Base-by-base conservation (phyloP, 441 rosid species). In the Manihot esculenta region DNA sequence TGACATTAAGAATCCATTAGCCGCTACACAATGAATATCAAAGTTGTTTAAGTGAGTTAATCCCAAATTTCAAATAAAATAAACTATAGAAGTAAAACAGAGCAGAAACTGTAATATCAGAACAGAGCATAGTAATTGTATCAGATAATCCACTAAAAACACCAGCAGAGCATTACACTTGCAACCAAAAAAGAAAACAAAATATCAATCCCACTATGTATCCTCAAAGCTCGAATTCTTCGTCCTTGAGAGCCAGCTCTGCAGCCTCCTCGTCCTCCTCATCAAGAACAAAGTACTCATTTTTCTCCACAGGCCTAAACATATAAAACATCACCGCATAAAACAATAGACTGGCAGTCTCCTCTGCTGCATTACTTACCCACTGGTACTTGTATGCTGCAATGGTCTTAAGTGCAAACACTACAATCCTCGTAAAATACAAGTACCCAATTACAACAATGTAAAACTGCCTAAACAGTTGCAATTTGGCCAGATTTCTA, bases 251-350 rank as follows among this genome's bases (percentile, higher is more conserved):
- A 6, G 98, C 95, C 77, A 85, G 49, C 72, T 92, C 98, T 8
- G 99, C 93, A 74, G 92, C 95, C 78, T 91, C 97, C 79, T 95
- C 98, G 69, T 91, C 97, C 73, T 95, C 97, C 62, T 93, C 99
- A 60, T 89, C 96, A 60, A 95, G 84, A 74, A 78, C 85, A 80
- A 87, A 84, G 76, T 91, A 95, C 76, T 95, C 96, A 60, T 93
- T 95, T 83, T 75, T 93, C 87, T 88, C 98, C 72, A 80, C 84
- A 0, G 98, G 99, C 91, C 96, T 87, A 75, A 95, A 95, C 99
- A 93, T 91, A 68, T 88, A 84, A 76, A 95, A 91, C 84, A 93
- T 95, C 56, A 93, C 86, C 14, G 74, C 59, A 73, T 84, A 95
- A 71, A 95, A 89, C 41, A 77, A 84, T 70, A 91, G 70, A 78